These are phyloP conservation scores for Mycena sp. DNA, from an alignment of 1,284 basidiomycete genomes.

Conservation along the genomic window DNA sequence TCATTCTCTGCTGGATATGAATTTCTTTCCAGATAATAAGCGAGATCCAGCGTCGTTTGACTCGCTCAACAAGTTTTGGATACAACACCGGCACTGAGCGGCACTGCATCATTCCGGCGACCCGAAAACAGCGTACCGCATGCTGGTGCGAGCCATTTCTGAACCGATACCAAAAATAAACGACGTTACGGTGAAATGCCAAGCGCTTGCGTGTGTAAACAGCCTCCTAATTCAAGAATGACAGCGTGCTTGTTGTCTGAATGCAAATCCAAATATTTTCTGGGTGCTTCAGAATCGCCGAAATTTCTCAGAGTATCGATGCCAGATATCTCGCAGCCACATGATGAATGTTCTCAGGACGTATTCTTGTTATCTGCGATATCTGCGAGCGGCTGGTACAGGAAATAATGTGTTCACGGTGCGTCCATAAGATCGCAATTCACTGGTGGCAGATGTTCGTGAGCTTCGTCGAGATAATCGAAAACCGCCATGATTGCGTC, in stretches of 20 bases:
- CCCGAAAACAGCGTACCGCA: neutral
- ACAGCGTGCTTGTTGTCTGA: neutral
- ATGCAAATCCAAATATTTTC: neutral
- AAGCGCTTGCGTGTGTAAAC: neutral
- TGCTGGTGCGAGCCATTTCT: neutral
- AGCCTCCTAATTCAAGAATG: neutral
- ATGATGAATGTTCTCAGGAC: neutral
- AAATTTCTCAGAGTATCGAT: neutral
- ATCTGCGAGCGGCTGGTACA: neutral
- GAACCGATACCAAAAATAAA: conserved; percentile 20
- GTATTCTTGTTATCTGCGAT: conserved; percentile 17
- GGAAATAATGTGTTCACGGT: conserved; percentile 14
- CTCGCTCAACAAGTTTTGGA: neutral
- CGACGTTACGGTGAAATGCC: neutral
- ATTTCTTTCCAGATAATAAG: too few relatives aligned
- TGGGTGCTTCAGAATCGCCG: neutral
- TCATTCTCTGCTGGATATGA: too few relatives aligned
- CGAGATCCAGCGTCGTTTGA: neutral
- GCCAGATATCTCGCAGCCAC: neutral
- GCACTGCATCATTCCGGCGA: neutral
- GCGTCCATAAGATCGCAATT: conserved; percentile 9
- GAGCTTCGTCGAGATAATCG: too few relatives aligned
- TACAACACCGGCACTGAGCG: neutral
- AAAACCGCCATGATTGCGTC: too few relatives aligned
- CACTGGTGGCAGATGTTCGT: too few relatives aligned